Evolutionary conservation across 2,329 filamentous ascomycete genomes (phyloP), one percentile per base, ranked within the genome.

Genomic region (Gyromitra esculenta): DNA sequence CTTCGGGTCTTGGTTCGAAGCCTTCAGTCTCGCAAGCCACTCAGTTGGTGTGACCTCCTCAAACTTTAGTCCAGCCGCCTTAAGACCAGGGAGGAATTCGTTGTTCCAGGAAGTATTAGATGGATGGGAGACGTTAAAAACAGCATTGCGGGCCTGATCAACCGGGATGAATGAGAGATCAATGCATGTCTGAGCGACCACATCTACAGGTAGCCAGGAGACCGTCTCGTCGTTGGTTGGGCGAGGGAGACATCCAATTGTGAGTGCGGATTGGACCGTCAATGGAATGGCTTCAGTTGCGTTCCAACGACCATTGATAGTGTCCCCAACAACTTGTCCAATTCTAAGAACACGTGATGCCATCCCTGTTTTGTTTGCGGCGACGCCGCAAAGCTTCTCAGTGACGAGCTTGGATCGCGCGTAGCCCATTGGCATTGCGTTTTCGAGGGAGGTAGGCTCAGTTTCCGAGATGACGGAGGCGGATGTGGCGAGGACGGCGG

Each of bases 101-200:
- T 83, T 73, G 0, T 86, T 87, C 87, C 87, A 89, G 48, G 85
- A 83, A 77, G 89, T 86, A 0, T 82, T 82, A 5, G 78, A 81
- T 0, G 85, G 84, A 74, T 89, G 89, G n/a, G 87, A 83, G 7
- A 90, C 82, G 73, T 89, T 87, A 74, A 86, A 88, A 15, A 71
- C 60, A 9, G 48, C 62, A 50, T 76, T 67, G n/a, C 35, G 52
- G 35, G 60, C 39, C 11, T 50, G 48, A 11, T 65, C 39, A 7
- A 9, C n/a, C 3, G 76, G 39, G 15, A 69, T 50, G 37, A 41
- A 62, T 2, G 84, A 80, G 54, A 86, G 81, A 18, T 86, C 84
- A 0, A 85, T 54, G 1, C 86, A 80, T 0, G 84, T 82, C 21
- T 80, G 80, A 0, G 86, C 86, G 21, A 86, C 85, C 0, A 82